phyloP scores from a whole-genome alignment of 768 basidiomycete species.

The Paxillus rubicundulus region DNA sequence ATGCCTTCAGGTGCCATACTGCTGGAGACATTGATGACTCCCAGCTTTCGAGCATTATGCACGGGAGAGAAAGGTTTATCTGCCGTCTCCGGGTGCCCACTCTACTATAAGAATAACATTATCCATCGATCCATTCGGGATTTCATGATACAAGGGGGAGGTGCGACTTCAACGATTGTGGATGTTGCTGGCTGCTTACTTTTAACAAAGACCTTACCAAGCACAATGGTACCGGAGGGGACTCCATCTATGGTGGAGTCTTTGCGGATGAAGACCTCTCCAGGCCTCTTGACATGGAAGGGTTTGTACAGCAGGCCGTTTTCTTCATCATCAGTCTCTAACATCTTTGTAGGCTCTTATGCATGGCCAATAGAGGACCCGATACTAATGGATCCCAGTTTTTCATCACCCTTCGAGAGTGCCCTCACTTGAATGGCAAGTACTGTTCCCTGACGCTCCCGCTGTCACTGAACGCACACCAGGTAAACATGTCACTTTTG shows the following conservation, averaged over 20 bases:
- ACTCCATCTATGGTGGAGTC: constrained; percentile 73
- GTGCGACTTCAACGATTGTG: constrained; percentile 34
- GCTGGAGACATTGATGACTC: constrained; percentile 9
- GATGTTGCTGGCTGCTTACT: background rate
- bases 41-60: constrained; percentile 80
- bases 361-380: constrained; percentile 88
- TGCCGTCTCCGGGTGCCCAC: constrained; percentile 54
- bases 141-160: constrained; percentile 83
- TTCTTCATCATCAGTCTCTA: background rate
- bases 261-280: constrained; percentile 79
- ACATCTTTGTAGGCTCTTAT: constrained; percentile 53
- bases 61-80: constrained; percentile 85
- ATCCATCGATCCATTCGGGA: constrained; percentile 76
- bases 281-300: constrained; percentile 61
- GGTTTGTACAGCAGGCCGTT: constrained; percentile 34
- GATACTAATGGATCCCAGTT: constrained; percentile 87
- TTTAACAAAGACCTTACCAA: constrained; percentile 66
- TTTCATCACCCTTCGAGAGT: constrained; percentile 77
- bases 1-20: background rate
- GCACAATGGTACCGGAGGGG: constrained; percentile 76
- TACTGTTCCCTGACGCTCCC: background rate
- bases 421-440: constrained; percentile 72
- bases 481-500: constrained; percentile 64
- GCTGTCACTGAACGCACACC: background rate
- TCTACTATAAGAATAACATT: constrained; percentile 80